A percentile compares a stretch with the other conserved stretches of the same genome.
phyloP scores from a whole-genome alignment of 345 rosid species.

The Tarenaya hassleriana region DNA sequence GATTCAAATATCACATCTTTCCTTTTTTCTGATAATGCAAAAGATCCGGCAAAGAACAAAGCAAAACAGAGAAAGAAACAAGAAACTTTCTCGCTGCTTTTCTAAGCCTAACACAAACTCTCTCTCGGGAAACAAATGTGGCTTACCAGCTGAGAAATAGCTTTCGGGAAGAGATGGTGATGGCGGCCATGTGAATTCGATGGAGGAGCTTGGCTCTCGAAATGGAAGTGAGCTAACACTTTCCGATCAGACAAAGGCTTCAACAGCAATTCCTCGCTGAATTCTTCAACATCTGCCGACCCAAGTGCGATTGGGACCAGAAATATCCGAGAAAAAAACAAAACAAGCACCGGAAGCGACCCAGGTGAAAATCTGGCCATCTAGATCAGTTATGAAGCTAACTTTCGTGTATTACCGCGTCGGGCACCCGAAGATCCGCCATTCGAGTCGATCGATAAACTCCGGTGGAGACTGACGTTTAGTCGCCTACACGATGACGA shows the following conservation, averaged over 20 bases:
- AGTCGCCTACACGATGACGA: too few species aligned
- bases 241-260: slow-evolving; percentile 85
- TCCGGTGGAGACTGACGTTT: too few species aligned
- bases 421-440: too few species aligned
- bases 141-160: slow-evolving; percentile 85
- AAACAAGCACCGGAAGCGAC: too few species aligned
- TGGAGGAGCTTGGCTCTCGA: slow-evolving; percentile 56
- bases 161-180: slow-evolving; percentile 95
- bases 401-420: too few species aligned
- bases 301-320: slow-evolving; percentile 28
- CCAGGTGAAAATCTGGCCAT: too few species aligned
- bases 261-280: slow-evolving; percentile 61
- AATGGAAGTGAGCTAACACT: slow-evolving; percentile 80
- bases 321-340: slow-evolving; percentile 20
- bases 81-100: neutral
- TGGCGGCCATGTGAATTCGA: slow-evolving; percentile 64
- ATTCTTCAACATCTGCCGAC: slow-evolving; percentile 51
- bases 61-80: slow-evolving; percentile 4
- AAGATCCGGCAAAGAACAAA: slow-evolving; percentile 1
- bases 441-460: too few species aligned
- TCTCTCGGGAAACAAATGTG: neutral
- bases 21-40: neutral
- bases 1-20: neutral
- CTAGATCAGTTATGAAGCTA: too few species aligned
- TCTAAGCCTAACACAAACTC: slow-evolving; percentile 1